phyloP scores from a whole-genome alignment of 805 yeast genomes.

The Kodamaea restingae region DNA sequence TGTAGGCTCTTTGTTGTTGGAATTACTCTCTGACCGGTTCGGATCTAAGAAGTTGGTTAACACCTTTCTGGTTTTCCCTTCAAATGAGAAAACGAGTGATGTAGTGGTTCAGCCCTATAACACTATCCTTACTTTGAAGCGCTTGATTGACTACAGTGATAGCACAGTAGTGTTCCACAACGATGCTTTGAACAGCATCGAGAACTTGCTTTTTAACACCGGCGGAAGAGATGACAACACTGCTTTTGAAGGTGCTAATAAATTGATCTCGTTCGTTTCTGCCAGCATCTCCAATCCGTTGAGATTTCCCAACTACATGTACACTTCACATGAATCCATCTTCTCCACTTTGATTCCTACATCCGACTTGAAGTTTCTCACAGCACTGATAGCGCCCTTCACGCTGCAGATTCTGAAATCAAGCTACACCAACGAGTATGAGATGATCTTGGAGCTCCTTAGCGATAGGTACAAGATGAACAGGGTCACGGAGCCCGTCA shows the following conservation, averaged over 20 bases:
- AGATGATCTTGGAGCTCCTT: conserved; percentile 74
- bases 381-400: conserved; percentile 39
- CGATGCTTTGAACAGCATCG: conserved; percentile 72
- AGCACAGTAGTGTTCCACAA: conserved; percentile 89
- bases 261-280: conserved; percentile 78
- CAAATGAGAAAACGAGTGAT: conserved; percentile 72
- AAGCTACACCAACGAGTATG: conserved; percentile 74
- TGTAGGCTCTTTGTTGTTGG: conserved; percentile 78
- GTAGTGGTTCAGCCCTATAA: conserved; percentile 99
- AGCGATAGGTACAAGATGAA: conserved; percentile 79
- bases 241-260: conserved; percentile 76
- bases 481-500: conserved; percentile 36
- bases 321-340: conserved; percentile 78
- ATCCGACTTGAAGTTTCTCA: conserved; percentile 70
- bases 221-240: conserved; percentile 34
- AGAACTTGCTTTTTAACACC: conserved; percentile 36
- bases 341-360: conserved; percentile 80
- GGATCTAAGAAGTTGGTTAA: conserved; percentile 74
- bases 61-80: conserved; percentile 85
- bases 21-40: conserved; percentile 73
- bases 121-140: conserved; percentile 72
- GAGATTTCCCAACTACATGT: conserved; percentile 88
- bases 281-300: conserved; percentile 83
- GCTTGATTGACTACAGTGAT: conserved; percentile 83
- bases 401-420: conserved; percentile 43